A percentile compares a stretch with the other conserved stretches of the same genome.
Evolutionary conservation across 257 asterid species (phyloP).

Genomic region (Primulina tabacum): DNA sequence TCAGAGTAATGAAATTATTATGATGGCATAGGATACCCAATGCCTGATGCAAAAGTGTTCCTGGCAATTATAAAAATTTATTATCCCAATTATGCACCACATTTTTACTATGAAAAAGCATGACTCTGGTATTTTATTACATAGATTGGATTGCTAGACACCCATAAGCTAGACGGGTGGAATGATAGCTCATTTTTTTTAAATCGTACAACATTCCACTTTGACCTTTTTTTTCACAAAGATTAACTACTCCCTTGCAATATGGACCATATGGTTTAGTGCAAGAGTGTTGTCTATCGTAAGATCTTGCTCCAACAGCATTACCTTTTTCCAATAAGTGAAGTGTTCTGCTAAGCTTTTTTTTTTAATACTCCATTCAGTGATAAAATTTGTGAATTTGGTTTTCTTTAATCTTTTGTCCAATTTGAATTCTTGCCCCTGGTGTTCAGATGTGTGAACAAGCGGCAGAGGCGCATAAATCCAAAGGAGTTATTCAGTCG

Average conservation of each 20-base stretch:
- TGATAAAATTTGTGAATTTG: not conserved
- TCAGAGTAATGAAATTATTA: slow-evolving; percentile 19
- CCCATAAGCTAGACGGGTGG: not conserved
- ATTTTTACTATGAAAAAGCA: not conserved
- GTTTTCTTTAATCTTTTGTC: slow-evolving; percentile 13
- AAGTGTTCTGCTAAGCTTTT: not conserved
- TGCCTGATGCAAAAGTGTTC: not conserved
- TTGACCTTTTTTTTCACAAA: no score
- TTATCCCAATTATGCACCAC: not conserved
- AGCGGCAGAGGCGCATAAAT: slow-evolving; percentile 98
- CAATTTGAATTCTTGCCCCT: slow-evolving; percentile 14
- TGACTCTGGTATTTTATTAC: not conserved
- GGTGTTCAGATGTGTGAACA: slow-evolving; percentile 85
- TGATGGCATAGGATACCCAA: not conserved
- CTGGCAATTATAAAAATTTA: not conserved
- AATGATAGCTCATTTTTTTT: not conserved
- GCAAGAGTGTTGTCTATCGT: not conserved
- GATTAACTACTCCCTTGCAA: not conserved
- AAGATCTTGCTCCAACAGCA: not conserved
- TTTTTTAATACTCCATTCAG: not conserved
- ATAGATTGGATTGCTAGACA: not conserved
- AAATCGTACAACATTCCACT: no score
- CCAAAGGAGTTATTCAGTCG: slow-evolving; percentile 76
- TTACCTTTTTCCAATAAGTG: not conserved
- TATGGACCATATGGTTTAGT: not conserved